Percentiles rank a stretch among this genome's conserved stretches.
phyloP scores from a whole-genome alignment of 768 basidiomycete species.

The Mycena galericulata region DNA sequence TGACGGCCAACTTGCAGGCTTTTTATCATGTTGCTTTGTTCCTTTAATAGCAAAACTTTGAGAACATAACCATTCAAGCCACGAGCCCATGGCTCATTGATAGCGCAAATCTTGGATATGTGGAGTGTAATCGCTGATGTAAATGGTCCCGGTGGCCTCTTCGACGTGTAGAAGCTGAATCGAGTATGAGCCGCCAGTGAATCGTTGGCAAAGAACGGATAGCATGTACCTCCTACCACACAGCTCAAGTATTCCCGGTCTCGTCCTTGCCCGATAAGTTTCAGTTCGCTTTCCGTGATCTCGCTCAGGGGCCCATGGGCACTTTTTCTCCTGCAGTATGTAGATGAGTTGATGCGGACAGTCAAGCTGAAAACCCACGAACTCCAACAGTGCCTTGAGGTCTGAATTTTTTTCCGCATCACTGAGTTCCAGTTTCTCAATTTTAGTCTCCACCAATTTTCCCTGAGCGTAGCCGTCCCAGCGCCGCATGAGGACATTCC shows the following conservation, averaged over 20 bases:
- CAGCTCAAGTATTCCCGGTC: slow-evolving; percentile 63
- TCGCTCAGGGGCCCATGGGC: slow-evolving; percentile 28
- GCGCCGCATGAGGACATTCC: slow-evolving; percentile 55
- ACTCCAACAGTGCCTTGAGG: slow-evolving; percentile 67
- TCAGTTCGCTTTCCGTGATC: slow-evolving; percentile 53
- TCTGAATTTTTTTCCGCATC: slow-evolving; percentile 49
- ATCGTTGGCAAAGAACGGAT: not conserved
- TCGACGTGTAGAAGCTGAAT: slow-evolving; percentile 60
- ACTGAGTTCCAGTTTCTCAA: slow-evolving; percentile 55
- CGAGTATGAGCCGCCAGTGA: slow-evolving; percentile 1
- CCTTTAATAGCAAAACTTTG: slow-evolving; percentile 63
- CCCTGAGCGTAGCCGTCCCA: slow-evolving; percentile 60
- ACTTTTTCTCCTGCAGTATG: slow-evolving; percentile 51
- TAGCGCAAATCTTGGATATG: slow-evolving; percentile 55
- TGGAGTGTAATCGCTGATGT: slow-evolving; percentile 75
- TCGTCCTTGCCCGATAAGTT: slow-evolving; percentile 60
- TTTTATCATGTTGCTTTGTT: slow-evolving; percentile 55
- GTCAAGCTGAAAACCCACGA: slow-evolving; percentile 36
- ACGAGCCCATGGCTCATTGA: slow-evolving; percentile 52
- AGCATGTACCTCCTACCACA: slow-evolving; percentile 64
- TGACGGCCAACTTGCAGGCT: slow-evolving; percentile 54
- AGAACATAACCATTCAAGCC: slow-evolving; percentile 64
- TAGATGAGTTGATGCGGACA: slow-evolving; percentile 6
- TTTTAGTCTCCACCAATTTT: slow-evolving; percentile 63
- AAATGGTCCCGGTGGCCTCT: slow-evolving; percentile 53